phyloP scores from a whole-genome alignment of 352 stramenopile genomes.

The Blastocystis sp. region DNA sequence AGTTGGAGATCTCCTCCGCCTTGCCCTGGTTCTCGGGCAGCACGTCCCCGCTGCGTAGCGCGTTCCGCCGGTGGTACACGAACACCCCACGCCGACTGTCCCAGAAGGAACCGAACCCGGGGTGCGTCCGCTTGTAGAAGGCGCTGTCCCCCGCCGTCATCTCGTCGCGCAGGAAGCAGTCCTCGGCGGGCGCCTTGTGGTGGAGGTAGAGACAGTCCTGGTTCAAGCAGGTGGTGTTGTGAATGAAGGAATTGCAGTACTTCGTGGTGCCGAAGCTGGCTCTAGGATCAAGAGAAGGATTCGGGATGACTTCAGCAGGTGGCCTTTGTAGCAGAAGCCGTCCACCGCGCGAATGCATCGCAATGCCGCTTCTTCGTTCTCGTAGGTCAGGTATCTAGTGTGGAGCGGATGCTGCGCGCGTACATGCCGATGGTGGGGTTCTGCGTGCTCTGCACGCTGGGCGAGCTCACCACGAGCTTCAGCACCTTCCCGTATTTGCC shows the following conservation, averaged over 20 bases:
- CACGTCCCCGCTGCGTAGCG: background rate
- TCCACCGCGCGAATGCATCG: constrained; percentile 34
- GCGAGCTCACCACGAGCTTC: constrained; percentile 84
- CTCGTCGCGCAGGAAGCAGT: constrained; percentile 89
- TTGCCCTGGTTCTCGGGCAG: background rate
- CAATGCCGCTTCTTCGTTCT: constrained; percentile 57
- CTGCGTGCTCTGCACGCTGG: constrained; percentile 72
- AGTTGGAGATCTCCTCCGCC: background rate
- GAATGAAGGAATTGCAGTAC: constrained; percentile 90
- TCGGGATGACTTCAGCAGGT: background rate
- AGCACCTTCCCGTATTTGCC: constrained; percentile 87
- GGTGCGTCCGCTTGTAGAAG: constrained; percentile 58
- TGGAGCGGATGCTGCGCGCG: background rate
- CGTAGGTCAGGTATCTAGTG: constrained; percentile 42
- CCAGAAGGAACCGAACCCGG: constrained; percentile 31
- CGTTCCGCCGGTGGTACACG: constrained; percentile 1
- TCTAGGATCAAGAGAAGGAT: constrained; percentile 71
- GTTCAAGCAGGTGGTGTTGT: constrained; percentile 85
- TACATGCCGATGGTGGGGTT: constrained; percentile 6
- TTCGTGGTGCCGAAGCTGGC: constrained; percentile 90
- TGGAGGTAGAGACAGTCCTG: constrained; percentile 88
- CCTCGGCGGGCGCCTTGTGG: constrained; percentile 83
- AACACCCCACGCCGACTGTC: constrained; percentile 9
- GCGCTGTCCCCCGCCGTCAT: constrained; percentile 73
- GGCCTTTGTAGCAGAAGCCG: constrained; percentile 50